Base-by-base conservation (phyloP, 352 stramenopile genomes). In the Phytophthora fragariae region DNA sequence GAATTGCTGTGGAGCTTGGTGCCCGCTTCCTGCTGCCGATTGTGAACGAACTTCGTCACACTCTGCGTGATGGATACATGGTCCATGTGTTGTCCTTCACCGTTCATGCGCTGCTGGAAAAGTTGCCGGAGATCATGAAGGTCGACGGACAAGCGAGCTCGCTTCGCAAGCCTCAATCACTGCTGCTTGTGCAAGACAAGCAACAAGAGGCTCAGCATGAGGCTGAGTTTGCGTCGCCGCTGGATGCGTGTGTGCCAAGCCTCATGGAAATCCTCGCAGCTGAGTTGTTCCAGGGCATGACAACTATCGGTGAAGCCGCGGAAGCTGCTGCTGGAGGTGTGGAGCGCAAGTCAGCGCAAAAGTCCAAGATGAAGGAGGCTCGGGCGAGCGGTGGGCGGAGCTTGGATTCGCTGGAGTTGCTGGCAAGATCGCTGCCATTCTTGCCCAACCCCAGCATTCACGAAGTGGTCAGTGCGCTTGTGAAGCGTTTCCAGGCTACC, bases 1-100 rank as follows among this genome's bases (percentile, higher is more conserved):
- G 97, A 75, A 99, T 99, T 68, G 93, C 93, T 31, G 83, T 92
- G 41, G 91, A 97, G 44, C 84, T 99, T 56, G 92, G 92, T 12
- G 82, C 91, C 11, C 75, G 76, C 39, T 97, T 97, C 70, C 76
- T 99, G 35, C 62, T 90, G n/a, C 87, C 89, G 5, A 89, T 97
- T 53, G 86, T 97, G 0, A 76, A 93, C 31, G 89, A 97, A 72
- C 85, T 97, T 44, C 86, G 90, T 11, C 87, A 95, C 57, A 93
- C 89, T 41, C 76, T 97, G 9, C 83, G 87, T 49, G 89, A 95
- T 58, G 87, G 88, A 31, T 96, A 94, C 68, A 95, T 95, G 84
- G 82, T 94, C 14, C 89, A 95, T 41, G 90, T 97, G 57, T 70
- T 96, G 4, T 92, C 88, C 14, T 96, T 95, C 74, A 97, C 88